phyloP scores from a whole-genome alignment of 768 basidiomycete genomes.

The Cystofilobasidium bisporidii region DNA sequence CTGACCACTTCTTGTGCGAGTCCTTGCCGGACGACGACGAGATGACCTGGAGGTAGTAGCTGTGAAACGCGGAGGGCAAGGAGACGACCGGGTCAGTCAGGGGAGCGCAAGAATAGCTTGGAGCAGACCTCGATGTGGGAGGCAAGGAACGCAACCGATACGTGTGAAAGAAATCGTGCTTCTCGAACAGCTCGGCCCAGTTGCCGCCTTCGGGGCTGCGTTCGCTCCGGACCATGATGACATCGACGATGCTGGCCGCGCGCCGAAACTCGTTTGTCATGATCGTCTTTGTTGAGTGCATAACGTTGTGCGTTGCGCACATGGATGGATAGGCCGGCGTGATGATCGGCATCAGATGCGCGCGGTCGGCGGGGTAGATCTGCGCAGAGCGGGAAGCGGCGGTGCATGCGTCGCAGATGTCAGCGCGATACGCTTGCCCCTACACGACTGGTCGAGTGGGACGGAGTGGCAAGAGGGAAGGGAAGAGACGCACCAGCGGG shows the following conservation, averaged over 20 bases:
- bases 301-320: slow-evolving; percentile 98
- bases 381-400: slow-evolving; percentile 35
- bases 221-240: slow-evolving; percentile 60
- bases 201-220: slow-evolving; percentile 43
- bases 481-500: slow-evolving; percentile 57
- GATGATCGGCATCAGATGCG: slow-evolving; percentile 99
- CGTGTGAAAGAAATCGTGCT: slow-evolving; percentile 94
- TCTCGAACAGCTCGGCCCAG: slow-evolving; percentile 90
- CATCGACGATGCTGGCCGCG: slow-evolving; percentile 90
- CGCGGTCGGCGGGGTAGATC: slow-evolving; percentile 81
- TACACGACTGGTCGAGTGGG: too few species aligned
- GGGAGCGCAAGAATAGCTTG: slow-evolving; percentile 1
- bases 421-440: too few species aligned
- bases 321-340: slow-evolving; percentile 98
- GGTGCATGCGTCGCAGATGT: too few species aligned
- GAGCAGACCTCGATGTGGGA: not conserved
- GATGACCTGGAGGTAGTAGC: slow-evolving; percentile 29
- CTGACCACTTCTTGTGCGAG: slow-evolving; percentile 50
- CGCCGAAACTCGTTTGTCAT: slow-evolving; percentile 87
- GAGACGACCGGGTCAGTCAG: too few species aligned
- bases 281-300: slow-evolving; percentile 86
- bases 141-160: slow-evolving; percentile 57
- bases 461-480: too few species aligned
- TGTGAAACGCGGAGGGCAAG: not conserved
- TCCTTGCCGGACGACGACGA: slow-evolving; percentile 25